phyloP scores from a whole-genome alignment of 2,329 filamentous ascomycete genomes.

The Exophiala alcalophila region DNA sequence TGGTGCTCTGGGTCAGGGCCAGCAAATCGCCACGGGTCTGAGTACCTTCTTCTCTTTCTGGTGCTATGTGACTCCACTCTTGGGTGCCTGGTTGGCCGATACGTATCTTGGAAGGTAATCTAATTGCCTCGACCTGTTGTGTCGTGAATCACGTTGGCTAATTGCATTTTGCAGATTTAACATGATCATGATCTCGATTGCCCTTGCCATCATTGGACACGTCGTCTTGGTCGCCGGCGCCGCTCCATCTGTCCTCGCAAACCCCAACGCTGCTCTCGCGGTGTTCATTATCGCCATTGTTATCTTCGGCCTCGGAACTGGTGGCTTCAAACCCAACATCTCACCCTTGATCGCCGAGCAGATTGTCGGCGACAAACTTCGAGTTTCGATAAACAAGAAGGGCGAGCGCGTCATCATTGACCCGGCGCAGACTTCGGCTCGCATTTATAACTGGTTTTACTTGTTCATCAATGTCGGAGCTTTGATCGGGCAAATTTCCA shows the following conservation, averaged over 20 bases:
- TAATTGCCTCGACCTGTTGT: neutral
- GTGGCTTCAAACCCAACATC: slow-evolving; percentile 79
- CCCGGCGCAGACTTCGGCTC: slow-evolving; percentile 64
- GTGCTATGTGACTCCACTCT: slow-evolving; percentile 40
- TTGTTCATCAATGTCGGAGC: slow-evolving; percentile 68
- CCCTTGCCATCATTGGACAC: slow-evolving; percentile 36
- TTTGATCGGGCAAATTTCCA: slow-evolving; percentile 59
- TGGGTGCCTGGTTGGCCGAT: slow-evolving; percentile 40
- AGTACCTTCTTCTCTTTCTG: slow-evolving; percentile 58
- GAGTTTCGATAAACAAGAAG: slow-evolving; percentile 53
- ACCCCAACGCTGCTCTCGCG: slow-evolving; percentile 31
- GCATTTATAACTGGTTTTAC: slow-evolving; percentile 70
- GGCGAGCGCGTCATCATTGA: slow-evolving; percentile 70
- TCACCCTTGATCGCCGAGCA: slow-evolving; percentile 70
- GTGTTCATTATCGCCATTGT: slow-evolving; percentile 35
- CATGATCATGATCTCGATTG: slow-evolving; percentile 36
- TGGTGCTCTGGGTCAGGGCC: slow-evolving; percentile 55
- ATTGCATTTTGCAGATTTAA: slow-evolving; percentile 32
- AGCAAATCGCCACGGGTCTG: slow-evolving; percentile 55
- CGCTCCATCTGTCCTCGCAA: slow-evolving; percentile 25
- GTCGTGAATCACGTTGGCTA: too few species aligned
- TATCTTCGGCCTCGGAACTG: slow-evolving; percentile 48
- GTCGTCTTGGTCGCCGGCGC: slow-evolving; percentile 32
- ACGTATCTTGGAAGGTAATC: slow-evolving; percentile 35
- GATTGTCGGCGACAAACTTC: slow-evolving; percentile 58